Evolutionary conservation across 306 rosid species (phyloP), one percentile per base, ranked within the genome.

Genomic region (Alnus glutinosa): DNA sequence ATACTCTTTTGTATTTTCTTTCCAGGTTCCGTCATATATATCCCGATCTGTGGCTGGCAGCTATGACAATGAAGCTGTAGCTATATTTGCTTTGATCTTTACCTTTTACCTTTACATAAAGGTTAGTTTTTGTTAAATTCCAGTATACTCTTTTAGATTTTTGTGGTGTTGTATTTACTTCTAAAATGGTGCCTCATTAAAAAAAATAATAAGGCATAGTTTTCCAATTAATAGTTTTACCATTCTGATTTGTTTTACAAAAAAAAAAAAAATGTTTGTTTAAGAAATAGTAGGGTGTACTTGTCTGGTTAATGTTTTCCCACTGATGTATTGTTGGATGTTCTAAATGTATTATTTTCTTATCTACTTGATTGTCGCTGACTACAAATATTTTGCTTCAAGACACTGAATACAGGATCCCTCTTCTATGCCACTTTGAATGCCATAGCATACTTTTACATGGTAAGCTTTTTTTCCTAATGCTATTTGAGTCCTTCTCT

Each of bases 21-120:
- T 86, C 74, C 86, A 96, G 99, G 99, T 96, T 73, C 99, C 99
- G 2, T 96, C 99, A 36, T 96, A 96, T 81, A 96, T 96, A 75
- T 96, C 99, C 66, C 96, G 99, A 70, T 96, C 99, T 61, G 99
- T 96, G 55, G 99, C 99, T 83, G 99, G 99, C 70, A 96, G 99
- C 91, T 96, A 93, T 78, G 99, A 96, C 85, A 96, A 96, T 88
- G 99, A 96, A 89, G 99, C 99, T 57, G 99, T 96, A 74, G 99
- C 99, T 74, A 96, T 96, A 84, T 96, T 96, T 89, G 98, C 99
- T 81, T 85, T 96, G 90, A 90, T 96, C 81, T 84, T 93, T 89
- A 96, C 99, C 44, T 96, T 96, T 88, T 96, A 88, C 86, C 99
- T 96, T 79, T 96, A 96, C 86, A 86, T 96, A 84, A 96, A 96